These are phyloP conservation scores for Lipomyces starkeyi DNA, from an alignment of 805 yeast genomes.

Conservation along the genomic window DNA sequence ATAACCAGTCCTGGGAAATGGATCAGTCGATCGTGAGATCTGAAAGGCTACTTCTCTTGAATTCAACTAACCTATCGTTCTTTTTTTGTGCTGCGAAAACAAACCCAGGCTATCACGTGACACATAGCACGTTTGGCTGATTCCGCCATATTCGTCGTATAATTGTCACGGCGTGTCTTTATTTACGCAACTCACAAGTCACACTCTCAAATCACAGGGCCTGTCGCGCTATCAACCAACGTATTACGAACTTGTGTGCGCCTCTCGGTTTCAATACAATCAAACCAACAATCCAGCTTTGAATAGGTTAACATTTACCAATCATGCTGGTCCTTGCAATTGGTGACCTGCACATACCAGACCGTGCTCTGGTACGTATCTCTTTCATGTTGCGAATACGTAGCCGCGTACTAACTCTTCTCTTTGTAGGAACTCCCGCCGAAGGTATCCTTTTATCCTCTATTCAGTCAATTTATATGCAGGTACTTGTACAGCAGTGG, in stretches of 20 bases:
- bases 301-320: not conserved
- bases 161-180: not conserved
- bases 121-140: not conserved
- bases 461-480: not conserved
- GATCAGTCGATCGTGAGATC: not conserved
- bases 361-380: constrained; percentile 67
- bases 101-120: not conserved
- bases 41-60: not conserved
- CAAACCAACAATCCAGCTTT: not conserved
- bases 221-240: not conserved
- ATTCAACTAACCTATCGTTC: not conserved
- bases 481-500: not conserved
- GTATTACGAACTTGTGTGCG: not conserved
- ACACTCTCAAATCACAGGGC: not conserved
- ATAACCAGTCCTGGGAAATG: not conserved
- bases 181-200: not conserved
- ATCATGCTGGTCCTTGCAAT: constrained; percentile 78
- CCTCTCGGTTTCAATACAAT: not conserved
- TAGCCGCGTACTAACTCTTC: constrained; percentile 6
- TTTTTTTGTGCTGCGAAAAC: not conserved
- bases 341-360: constrained; percentile 91
- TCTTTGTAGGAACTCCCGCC: constrained; percentile 52
- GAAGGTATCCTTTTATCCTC: constrained; percentile 45
- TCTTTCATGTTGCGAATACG: constrained; percentile 1
- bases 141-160: not conserved